Evolutionary conservation across 495 filamentous ascomycete species (phyloP).

Genomic region (Podospora appendiculata): DNA sequence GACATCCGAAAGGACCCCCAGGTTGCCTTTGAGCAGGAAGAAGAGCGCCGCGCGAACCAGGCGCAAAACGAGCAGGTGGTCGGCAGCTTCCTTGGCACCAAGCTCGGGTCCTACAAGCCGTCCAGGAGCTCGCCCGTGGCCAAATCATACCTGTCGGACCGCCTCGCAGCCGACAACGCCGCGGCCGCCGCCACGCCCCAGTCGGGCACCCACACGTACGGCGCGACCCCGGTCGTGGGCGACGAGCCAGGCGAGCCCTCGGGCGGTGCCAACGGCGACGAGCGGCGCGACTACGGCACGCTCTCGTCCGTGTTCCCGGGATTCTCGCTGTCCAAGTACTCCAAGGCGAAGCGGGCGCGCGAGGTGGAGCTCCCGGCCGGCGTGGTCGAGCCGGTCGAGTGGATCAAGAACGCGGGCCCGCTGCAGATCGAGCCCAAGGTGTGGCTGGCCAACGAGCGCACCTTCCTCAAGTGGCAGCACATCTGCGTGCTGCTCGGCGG

Average conservation of each 20-base stretch:
- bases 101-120: slow-evolving; percentile 42
- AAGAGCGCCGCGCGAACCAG: slow-evolving; percentile 66
- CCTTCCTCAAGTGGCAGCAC: slow-evolving; percentile 97
- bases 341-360: slow-evolving; percentile 37
- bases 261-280: background rate
- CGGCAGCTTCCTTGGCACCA: slow-evolving; percentile 64
- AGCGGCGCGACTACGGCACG: slow-evolving; percentile 36
- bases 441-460: slow-evolving; percentile 96
- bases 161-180: slow-evolving; percentile 29
- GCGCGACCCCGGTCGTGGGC: slow-evolving; percentile 5
- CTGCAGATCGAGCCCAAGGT: slow-evolving; percentile 93
- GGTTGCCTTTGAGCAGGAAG: slow-evolving; percentile 83
- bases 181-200: slow-evolving; percentile 4
- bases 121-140: slow-evolving; percentile 55
- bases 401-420: slow-evolving; percentile 90
- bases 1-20: slow-evolving; percentile 92
- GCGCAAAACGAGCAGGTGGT: slow-evolving; percentile 84
- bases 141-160: slow-evolving; percentile 45
- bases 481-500: slow-evolving; percentile 78
- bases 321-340: slow-evolving; percentile 66
- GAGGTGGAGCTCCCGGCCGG: slow-evolving; percentile 60
- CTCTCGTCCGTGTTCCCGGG: slow-evolving; percentile 58
- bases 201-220: slow-evolving; percentile 5
- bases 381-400: slow-evolving; percentile 69
- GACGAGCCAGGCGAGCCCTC: slow-evolving; percentile 15